Evolutionary conservation across 2,329 filamentous ascomycete species (phyloP).

Genomic region (Aspergillus sp.): DNA sequence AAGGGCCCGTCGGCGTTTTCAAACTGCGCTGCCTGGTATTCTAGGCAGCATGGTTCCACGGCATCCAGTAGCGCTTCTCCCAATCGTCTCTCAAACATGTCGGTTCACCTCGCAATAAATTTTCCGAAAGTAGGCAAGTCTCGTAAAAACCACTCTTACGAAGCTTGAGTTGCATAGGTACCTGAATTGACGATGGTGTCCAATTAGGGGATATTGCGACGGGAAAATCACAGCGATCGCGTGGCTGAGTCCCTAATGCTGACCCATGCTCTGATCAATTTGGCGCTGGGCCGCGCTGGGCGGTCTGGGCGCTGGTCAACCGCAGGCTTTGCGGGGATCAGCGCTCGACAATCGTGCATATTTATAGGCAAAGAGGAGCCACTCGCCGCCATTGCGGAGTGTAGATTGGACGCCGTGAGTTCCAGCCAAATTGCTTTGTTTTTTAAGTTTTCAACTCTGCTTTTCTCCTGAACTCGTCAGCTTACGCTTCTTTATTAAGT

Average conservation of each 20-base stretch:
- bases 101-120: background rate
- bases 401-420: background rate
- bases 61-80: background rate
- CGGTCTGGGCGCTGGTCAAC: background rate
- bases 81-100: too few relatives aligned
- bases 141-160: background rate
- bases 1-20: background rate
- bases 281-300: background rate
- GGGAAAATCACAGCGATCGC: background rate
- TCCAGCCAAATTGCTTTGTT: conserved; percentile 15
- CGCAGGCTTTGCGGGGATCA: background rate
- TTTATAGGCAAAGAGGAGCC: conserved; percentile 9
- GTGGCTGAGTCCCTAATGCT: background rate
- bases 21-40: background rate
- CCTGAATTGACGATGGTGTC: background rate
- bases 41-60: conserved; percentile 7
- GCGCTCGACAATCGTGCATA: background rate
- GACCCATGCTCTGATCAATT: background rate
- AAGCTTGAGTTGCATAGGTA: background rate
- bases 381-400: background rate
- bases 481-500: background rate
- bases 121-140: background rate
- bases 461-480: background rate
- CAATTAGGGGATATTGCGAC: background rate
- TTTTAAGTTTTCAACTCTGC: background rate